Evolutionary conservation across 1,139 yeast genomes (phyloP), one percentile per base, ranked within the genome.

Genomic region (Blastobotrys petasosporus): DNA sequence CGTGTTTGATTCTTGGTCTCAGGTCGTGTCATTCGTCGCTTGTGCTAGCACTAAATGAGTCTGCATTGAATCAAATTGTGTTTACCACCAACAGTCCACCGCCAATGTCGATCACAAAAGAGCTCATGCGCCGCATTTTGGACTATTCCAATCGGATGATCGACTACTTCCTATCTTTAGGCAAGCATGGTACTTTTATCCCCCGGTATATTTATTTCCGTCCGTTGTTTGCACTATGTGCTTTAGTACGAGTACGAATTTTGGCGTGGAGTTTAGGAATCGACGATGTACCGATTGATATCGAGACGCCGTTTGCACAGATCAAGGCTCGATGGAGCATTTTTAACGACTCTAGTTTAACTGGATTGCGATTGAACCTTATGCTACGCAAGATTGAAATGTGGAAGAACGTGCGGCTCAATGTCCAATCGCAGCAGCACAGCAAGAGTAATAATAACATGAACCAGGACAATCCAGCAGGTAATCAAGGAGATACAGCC

Each of bases 171-270:
- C 25, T 44, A 39, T 34, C 30, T 5, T 9, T 29, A n/a, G n/a
- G 17, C 31, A 38, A 17, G 12, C 23, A 15, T 7, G 46, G 43
- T 11, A 8, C 36, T 16, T 13, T 36, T 46, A 71, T 71, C 47
- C 82, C 82, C 1, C 75, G 80, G 1, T 75, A 74, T 51, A 69
- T 77, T 55, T 75, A 74, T 57, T 77, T 76, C 54, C 61, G 81
- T 37, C 80, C 82, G 2, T 63, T 78, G 69, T 77, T 75, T 57
- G 76, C 82, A 0, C 60, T 78, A 32, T 74, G 76, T 6, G 49
- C 58, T 15, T 41, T 56, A 36, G 44, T 56, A 10, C 49, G 60
- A 25, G 45, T 55, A 7, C 42, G 54, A 16, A 40, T 55, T 29
- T 42, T 54, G 17, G 51, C 49, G 11, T 51, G 57, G 55, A 42